A percentile compares a stretch with the other conserved stretches of the same genome.
Conservation (phyloP, 306 rosid species). For the Luffa acutangula region DNA sequence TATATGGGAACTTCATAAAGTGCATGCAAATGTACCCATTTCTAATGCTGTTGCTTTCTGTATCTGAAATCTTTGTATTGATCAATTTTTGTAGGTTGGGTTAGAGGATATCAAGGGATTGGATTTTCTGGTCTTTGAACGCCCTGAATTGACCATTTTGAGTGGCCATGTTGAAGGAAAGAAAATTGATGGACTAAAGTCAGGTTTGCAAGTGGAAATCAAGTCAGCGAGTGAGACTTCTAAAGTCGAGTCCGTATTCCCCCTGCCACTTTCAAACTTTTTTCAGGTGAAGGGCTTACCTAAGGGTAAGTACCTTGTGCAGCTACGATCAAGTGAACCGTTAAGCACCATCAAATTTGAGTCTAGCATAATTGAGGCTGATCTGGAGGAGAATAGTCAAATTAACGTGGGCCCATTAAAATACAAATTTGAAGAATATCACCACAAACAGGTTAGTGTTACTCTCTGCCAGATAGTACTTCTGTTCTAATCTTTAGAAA, state of each 20-base stretch:
- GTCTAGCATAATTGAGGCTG: slow-evolving; percentile 74
- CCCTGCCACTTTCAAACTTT: slow-evolving; percentile 83
- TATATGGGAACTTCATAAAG: background rate
- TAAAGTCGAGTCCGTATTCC: slow-evolving; percentile 58
- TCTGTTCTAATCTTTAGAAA: background rate
- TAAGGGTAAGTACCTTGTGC: slow-evolving; percentile 74
- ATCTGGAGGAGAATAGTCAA: slow-evolving; percentile 62
- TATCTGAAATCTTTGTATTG: slow-evolving; percentile 7
- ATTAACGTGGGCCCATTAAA: slow-evolving; percentile 80
- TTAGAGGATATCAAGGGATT: slow-evolving; percentile 68
- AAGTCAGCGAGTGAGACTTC: slow-evolving; percentile 61
- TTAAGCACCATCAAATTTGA: slow-evolving; percentile 60
- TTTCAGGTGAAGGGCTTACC: slow-evolving; percentile 88
- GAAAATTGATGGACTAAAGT: slow-evolving; percentile 52
- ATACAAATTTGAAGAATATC: slow-evolving; percentile 47
- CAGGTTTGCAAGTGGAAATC: slow-evolving; percentile 72
- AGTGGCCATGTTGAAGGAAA: slow-evolving; percentile 91
- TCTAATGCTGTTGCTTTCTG: background rate
- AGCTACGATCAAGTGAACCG: slow-evolving; percentile 58
- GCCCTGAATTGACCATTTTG: slow-evolving; percentile 79
- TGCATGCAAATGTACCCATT: background rate
- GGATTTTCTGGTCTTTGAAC: slow-evolving; percentile 89
- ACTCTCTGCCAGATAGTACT: background rate
- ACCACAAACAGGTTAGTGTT: slow-evolving; percentile 66
- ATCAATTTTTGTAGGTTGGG: slow-evolving; percentile 52